These are phyloP conservation scores for Actinomucor elegans DNA, from an alignment of 371 early-diverging fungal genomes.

Conservation along the genomic window DNA sequence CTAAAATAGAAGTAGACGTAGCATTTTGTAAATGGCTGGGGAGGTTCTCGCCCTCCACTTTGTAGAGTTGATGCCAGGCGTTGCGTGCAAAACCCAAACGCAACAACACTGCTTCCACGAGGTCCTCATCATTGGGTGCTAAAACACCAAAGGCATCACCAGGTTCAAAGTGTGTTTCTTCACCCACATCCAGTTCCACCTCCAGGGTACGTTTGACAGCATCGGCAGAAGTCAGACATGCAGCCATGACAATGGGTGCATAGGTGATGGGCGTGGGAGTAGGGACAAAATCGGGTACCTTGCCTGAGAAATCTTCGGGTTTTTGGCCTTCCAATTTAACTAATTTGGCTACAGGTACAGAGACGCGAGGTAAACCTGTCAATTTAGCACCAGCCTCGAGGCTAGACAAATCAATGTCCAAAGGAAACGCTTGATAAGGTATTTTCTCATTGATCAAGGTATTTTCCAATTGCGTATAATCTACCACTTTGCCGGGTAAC, in stretches of 20 bases:
- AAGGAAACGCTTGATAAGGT: slow-evolving; percentile 25
- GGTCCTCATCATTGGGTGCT: slow-evolving; percentile 70
- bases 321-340: slow-evolving; percentile 12
- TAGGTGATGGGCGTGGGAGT: slow-evolving; percentile 46
- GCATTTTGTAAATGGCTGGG: slow-evolving; percentile 66
- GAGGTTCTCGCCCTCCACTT: slow-evolving; percentile 49
- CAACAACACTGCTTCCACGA: slow-evolving; percentile 56
- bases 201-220: slow-evolving; percentile 78
- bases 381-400: slow-evolving; percentile 55
- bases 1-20: slow-evolving; percentile 45
- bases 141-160: slow-evolving; percentile 89
- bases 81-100: slow-evolving; percentile 43
- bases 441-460: not conserved
- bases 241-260: slow-evolving; percentile 47
- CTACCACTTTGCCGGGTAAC: slow-evolving; percentile 3
- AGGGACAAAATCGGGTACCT: slow-evolving; percentile 40
- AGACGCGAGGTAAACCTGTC: slow-evolving; percentile 65
- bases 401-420: slow-evolving; percentile 51
- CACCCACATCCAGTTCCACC: slow-evolving; percentile 63
- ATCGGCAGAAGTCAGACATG: slow-evolving; percentile 55
- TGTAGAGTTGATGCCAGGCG: slow-evolving; percentile 33
- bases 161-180: slow-evolving; percentile 61
- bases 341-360: slow-evolving; percentile 50
- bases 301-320: not conserved
- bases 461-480: not conserved